Conservation (phyloP, 495 filamentous ascomycete genomes). For the Entonaema liquescens region DNA sequence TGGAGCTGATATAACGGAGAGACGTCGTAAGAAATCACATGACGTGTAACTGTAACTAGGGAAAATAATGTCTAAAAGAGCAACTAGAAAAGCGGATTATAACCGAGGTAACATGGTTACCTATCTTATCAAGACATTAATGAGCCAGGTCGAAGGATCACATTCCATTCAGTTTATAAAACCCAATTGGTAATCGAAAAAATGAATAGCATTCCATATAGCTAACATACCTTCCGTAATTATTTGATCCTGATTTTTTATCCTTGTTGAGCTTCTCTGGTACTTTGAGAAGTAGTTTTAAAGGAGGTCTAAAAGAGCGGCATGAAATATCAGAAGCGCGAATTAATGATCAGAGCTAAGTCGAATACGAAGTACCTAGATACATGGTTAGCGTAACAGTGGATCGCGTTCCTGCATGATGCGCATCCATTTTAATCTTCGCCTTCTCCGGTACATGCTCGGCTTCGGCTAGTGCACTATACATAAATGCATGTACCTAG, state of each 20-base stretch:
- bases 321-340: slow-evolving; percentile 1
- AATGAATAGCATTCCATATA: neutral
- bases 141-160: neutral
- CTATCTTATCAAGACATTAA: neutral
- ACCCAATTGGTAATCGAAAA: neutral
- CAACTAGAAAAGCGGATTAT: neutral
- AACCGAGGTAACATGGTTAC: neutral
- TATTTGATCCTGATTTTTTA: no score
- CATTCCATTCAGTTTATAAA: neutral
- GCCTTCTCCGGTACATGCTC: neutral
- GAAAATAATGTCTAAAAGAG: neutral
- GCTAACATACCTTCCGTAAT: no score
- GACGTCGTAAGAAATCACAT: no score
- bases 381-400: neutral
- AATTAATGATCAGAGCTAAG: neutral
- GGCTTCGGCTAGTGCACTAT: neutral
- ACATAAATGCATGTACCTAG: neutral
- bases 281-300: neutral
- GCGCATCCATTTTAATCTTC: slow-evolving; percentile 24
- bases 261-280: neutral
- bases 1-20: no score
- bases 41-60: no score
- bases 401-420: slow-evolving; percentile 29
- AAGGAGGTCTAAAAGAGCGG: neutral
- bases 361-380: neutral